A percentile compares a stretch with the other conserved stretches of the same genome.
These are phyloP conservation scores for Tieghemiomyces parasiticus DNA, from an alignment of 192 early-diverging fungal genomes.

Conservation along the genomic window DNA sequence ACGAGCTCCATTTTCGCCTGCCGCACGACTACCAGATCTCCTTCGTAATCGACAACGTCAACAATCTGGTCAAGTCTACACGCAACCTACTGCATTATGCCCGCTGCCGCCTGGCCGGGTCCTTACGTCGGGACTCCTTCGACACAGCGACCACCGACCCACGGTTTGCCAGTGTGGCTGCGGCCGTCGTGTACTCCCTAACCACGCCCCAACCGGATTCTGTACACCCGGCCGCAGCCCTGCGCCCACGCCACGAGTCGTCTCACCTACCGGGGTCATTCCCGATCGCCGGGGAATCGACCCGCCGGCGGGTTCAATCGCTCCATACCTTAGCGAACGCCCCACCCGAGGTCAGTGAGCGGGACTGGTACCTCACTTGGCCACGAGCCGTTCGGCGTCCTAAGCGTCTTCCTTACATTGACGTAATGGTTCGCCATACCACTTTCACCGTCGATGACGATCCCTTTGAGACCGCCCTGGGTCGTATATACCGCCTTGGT, in stretches of 20 bases:
- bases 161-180: neutral
- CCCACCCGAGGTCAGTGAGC: neutral
- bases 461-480: slow-evolving; percentile 32
- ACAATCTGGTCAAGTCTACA: slow-evolving; percentile 9
- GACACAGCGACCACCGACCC: neutral
- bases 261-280: neutral
- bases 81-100: slow-evolving; percentile 9
- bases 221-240: neutral
- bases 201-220: neutral
- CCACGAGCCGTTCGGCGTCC: slow-evolving; percentile 21
- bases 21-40: slow-evolving; percentile 8
- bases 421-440: slow-evolving; percentile 23
- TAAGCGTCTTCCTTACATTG: slow-evolving; percentile 25
- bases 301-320: slow-evolving; percentile 5
- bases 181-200: neutral
- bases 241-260: neutral
- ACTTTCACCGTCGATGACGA: slow-evolving; percentile 32
- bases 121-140: neutral
- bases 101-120: neutral
- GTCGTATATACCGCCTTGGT: slow-evolving; percentile 28
- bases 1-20: neutral
- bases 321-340: neutral
- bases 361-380: slow-evolving; percentile 3
- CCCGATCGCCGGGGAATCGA: neutral
- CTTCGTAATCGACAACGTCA: slow-evolving; percentile 10